phyloP scores from a whole-genome alignment of 495 filamentous ascomycete genomes.

The Penicillium turbatum region DNA sequence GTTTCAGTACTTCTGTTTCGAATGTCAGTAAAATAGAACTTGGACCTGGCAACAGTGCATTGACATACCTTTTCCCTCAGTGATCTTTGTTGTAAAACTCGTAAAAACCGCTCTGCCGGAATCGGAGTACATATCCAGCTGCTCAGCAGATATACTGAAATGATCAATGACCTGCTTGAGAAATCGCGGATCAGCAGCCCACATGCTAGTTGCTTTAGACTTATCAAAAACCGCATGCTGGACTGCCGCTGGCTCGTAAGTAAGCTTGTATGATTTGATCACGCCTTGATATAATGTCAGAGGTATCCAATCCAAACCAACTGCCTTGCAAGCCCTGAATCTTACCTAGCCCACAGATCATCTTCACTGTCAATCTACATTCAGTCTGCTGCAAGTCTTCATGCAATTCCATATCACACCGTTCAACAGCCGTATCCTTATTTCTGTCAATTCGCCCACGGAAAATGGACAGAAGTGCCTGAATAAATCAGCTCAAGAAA shows the following conservation, averaged over 20 bases:
- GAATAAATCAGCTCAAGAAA: not conserved
- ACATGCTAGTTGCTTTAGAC: constrained; percentile 63
- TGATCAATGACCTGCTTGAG: constrained; percentile 85
- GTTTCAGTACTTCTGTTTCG: constrained; percentile 76
- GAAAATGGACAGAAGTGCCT: constrained; percentile 75
- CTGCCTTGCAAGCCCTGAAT: no score
- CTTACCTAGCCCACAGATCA: constrained; percentile 81
- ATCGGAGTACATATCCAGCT: constrained; percentile 81
- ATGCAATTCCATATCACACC: constrained; percentile 79
- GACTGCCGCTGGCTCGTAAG: constrained; percentile 76
- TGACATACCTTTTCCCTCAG: constrained; percentile 70
- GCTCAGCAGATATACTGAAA: constrained; percentile 86
- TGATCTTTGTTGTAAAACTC: constrained; percentile 90
- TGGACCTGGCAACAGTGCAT: not conserved
- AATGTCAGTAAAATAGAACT: not conserved
- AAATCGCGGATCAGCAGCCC: constrained; percentile 70
- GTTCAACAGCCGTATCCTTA: constrained; percentile 74
- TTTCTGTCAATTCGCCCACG: constrained; percentile 63
- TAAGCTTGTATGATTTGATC: constrained; percentile 85
- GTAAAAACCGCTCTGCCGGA: constrained; percentile 71
- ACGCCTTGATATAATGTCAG: constrained; percentile 53
- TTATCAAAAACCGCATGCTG: constrained; percentile 86
- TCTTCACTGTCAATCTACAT: constrained; percentile 75
- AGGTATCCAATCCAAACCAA: not conserved
- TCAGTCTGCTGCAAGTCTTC: constrained; percentile 66